These are phyloP conservation scores for Candida chauliodis DNA, from an alignment of 805 yeast genomes.

Conservation along the genomic window DNA sequence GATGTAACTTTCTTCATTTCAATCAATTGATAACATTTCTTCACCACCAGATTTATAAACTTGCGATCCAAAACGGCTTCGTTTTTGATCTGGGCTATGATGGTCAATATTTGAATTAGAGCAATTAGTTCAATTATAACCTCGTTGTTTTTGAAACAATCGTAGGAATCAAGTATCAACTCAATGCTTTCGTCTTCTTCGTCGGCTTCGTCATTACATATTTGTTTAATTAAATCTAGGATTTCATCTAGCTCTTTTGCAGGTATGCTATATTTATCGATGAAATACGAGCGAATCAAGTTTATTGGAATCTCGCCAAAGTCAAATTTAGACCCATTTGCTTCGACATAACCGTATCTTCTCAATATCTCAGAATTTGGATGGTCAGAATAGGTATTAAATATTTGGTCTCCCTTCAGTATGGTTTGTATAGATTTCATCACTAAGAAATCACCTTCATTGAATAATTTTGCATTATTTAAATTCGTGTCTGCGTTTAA, in stretches of 20 bases:
- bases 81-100: slow-evolving; percentile 18
- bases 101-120: slow-evolving; percentile 50
- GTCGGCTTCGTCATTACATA: slow-evolving; percentile 26
- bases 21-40: slow-evolving; percentile 59
- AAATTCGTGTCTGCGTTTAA: slow-evolving; percentile 78
- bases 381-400: slow-evolving; percentile 84
- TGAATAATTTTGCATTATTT: slow-evolving; percentile 70
- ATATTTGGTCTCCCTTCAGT: slow-evolving; percentile 66
- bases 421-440: slow-evolving; percentile 71
- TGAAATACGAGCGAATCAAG: slow-evolving; percentile 37
- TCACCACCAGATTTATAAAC: slow-evolving; percentile 45
- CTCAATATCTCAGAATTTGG: slow-evolving; percentile 89
- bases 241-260: slow-evolving; percentile 31
- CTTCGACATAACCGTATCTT: slow-evolving; percentile 88
- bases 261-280: slow-evolving; percentile 16
- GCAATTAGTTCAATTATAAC: slow-evolving; percentile 56
- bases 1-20: slow-evolving; percentile 50
- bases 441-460: slow-evolving; percentile 47
- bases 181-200: slow-evolving; percentile 40
- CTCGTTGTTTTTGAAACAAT: slow-evolving; percentile 56
- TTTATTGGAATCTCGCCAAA: slow-evolving; percentile 68
- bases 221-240: slow-evolving; percentile 23
- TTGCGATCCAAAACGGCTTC: slow-evolving; percentile 12
- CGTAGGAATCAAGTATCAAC: slow-evolving; percentile 51
- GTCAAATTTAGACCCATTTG: slow-evolving; percentile 67